Conservation (phyloP, 345 rosid genomes). For the Salix viminalis region DNA sequence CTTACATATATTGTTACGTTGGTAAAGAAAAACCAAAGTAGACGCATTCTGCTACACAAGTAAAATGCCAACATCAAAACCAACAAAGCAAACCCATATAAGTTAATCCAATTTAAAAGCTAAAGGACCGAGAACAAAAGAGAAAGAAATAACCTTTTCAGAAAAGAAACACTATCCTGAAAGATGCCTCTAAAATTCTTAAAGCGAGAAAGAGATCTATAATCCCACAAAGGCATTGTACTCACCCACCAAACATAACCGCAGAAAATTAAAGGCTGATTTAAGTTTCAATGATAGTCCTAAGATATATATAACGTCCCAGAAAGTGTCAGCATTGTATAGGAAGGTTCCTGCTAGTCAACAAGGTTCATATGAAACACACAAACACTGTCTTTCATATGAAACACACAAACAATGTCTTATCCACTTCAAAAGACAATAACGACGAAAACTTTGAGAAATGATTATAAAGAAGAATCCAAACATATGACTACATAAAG, state of each 20-base stretch:
- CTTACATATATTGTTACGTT: background rate
- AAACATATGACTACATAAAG: background rate
- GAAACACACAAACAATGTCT: background rate
- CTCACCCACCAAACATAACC: slow-evolving; percentile 3
- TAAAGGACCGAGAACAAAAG: background rate
- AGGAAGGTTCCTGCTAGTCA: slow-evolving; percentile 7
- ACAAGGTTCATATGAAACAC: background rate
- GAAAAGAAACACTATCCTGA: slow-evolving; percentile 23
- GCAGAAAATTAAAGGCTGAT: background rate
- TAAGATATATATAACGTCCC: background rate
- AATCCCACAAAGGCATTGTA: slow-evolving; percentile 36
- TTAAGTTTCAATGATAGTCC: background rate
- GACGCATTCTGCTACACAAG: background rate
- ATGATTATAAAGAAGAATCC: background rate
- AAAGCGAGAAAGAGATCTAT: slow-evolving; percentile 22
- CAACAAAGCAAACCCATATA: background rate
- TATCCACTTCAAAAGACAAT: background rate
- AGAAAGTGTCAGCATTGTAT: background rate
- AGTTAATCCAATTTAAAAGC: background rate
- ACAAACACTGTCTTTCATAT: background rate
- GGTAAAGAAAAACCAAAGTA: background rate
- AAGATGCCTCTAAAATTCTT: slow-evolving; percentile 18
- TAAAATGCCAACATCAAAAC: background rate
- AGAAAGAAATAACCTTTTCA: background rate
- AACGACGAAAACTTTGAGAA: background rate